Conservation (phyloP, 768 basidiomycete species). For the Boletus eberwhitei region DNA sequence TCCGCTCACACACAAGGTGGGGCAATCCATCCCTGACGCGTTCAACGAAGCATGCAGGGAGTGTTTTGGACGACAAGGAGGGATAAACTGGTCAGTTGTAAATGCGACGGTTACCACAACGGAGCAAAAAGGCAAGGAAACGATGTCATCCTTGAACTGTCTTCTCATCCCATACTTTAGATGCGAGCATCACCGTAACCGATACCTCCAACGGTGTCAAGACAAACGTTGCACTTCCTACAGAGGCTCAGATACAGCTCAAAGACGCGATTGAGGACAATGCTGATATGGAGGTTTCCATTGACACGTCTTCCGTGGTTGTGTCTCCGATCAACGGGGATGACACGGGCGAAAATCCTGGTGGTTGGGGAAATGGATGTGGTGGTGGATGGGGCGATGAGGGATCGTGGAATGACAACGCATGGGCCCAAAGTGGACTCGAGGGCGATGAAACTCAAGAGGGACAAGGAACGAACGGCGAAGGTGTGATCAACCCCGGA, state of each 20-base stretch:
- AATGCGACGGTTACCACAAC: slow-evolving; percentile 3
- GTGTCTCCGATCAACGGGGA: neutral
- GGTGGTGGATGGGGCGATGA: slow-evolving; percentile 10
- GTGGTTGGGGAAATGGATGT: slow-evolving; percentile 1
- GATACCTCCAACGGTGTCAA: slow-evolving; percentile 13
- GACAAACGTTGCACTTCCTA: slow-evolving; percentile 20
- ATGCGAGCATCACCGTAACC: slow-evolving; percentile 14
- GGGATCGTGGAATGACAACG: neutral
- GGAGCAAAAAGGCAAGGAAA: slow-evolving; percentile 8
- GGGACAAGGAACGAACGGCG: slow-evolving; percentile 5
- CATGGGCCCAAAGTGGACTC: slow-evolving; percentile 11
- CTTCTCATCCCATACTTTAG: slow-evolving; percentile 11
- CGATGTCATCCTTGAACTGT: neutral
- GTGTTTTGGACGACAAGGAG: slow-evolving; percentile 48
- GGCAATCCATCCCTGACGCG: slow-evolving; percentile 38
- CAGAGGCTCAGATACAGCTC: slow-evolving; percentile 19
- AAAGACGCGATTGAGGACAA: slow-evolving; percentile 31
- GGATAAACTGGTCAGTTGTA: slow-evolving; percentile 33
- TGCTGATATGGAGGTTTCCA: slow-evolving; percentile 18
- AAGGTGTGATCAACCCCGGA: neutral
- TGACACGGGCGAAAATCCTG: neutral
- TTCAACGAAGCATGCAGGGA: slow-evolving; percentile 48
- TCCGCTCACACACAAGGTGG: slow-evolving; percentile 40
- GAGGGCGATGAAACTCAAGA: slow-evolving; percentile 7
- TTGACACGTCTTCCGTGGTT: neutral